Evolutionary conservation across 805 yeast species (phyloP).

Genomic region (Saccharomyces jurei): DNA sequence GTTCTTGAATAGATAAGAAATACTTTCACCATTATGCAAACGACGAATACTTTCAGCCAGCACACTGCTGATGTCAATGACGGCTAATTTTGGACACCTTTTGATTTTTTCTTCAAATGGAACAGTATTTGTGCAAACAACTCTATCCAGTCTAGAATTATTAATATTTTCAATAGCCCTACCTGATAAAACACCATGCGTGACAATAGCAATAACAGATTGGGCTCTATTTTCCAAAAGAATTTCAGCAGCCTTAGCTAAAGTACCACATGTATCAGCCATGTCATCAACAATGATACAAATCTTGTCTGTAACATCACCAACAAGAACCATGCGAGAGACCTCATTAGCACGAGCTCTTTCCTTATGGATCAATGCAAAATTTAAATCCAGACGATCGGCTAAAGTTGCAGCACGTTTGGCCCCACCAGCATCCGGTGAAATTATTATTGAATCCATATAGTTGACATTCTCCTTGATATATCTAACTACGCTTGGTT

Average conservation of each 20-base stretch:
- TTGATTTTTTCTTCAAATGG: conserved; percentile 61
- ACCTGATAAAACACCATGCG: conserved; percentile 74
- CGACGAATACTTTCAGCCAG: conserved; percentile 78
- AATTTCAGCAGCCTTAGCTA: conserved; percentile 75
- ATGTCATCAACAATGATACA: conserved; percentile 80
- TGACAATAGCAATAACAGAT: conserved; percentile 71
- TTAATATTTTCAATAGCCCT: conserved; percentile 66
- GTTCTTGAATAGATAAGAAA: conserved; percentile 59
- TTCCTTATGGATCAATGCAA: conserved; percentile 80
- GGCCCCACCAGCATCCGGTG: conserved; percentile 90
- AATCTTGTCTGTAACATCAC: conserved; percentile 69
- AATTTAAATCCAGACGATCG: conserved; percentile 68
- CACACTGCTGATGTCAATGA: conserved; percentile 59
- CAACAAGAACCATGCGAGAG: conserved; percentile 76
- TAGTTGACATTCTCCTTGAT: conserved; percentile 54
- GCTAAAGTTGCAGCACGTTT: conserved; percentile 83
- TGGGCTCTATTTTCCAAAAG: conserved; percentile 60
- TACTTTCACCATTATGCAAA: conserved; percentile 80
- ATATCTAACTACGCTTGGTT: conserved; percentile 70
- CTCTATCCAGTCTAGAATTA: conserved; percentile 55
- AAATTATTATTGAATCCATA: conserved; percentile 62
- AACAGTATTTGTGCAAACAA: conserved; percentile 74
- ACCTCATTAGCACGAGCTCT: conserved; percentile 79
- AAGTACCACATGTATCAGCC: conserved; percentile 87
- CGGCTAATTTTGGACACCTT: conserved; percentile 49